Evolutionary conservation across 2,329 filamentous ascomycete species (phyloP), one percentile per base, ranked within the genome.

Genomic region (Colletotrichum somersetense): DNA sequence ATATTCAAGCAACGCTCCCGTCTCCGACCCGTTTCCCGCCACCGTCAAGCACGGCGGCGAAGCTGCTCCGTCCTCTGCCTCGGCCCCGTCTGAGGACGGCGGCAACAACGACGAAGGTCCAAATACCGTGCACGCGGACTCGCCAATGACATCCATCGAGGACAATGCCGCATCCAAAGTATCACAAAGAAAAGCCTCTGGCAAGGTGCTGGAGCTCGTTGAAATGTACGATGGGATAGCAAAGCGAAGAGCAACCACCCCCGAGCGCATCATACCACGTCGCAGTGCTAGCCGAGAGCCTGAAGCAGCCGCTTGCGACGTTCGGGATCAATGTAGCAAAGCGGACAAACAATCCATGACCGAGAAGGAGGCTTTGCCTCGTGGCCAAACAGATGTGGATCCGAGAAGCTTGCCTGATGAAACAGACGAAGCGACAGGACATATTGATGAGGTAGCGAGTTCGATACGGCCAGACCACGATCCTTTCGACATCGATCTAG

Each of bases 171-270:
- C 53, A 14, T 55, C 46, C 12, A 65, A 56, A 30, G 20, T 18
- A 18, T 5, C 67, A 26, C 52, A 61, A 40, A 61, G 66, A 33
- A 72, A 72, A 50, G 40, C 59, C 8, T 72, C 69, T 2, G 75
- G 77, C 2, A 88, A 86, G 73, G 86, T 89, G 2, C 85, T 86
- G 66, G 84, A 85, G 59, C 78, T 89, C 33, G 87, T 88, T 42
- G 82, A 82, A 30, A 83, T 85, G 79, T 88, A 83, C 61, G 86
- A 90, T 71, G 84, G 83, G 3, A 80, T 88, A 16, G 75, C 79
- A 0, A 81, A 74, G 64, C 74, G 63, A 38, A 74, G 26, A 44
- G 62, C 38, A 23, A 18, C 50, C 40, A 58, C 57, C 4, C 66
- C 57, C 3, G 71, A 74, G 42, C 53, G 58, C 3, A 30, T 48